A percentile compares a stretch with the other conserved stretches of the same genome.
Evolutionary conservation across 2,329 filamentous ascomycete species (phyloP).

Genomic region (Aspergillus flavus): DNA sequence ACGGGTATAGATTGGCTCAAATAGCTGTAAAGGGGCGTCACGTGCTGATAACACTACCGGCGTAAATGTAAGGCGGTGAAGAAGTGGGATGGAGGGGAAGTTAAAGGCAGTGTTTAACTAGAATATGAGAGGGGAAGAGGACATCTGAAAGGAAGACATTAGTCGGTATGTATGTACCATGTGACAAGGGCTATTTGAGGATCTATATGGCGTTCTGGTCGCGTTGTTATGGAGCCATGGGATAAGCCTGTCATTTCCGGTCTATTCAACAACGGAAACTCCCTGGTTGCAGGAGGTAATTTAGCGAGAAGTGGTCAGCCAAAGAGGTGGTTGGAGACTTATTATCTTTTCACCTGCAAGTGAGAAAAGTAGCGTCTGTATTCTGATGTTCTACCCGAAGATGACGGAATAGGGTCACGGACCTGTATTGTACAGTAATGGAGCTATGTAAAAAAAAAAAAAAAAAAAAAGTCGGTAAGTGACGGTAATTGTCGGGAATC

Average conservation of each 20-base stretch:
- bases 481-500: background rate
- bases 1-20: constrained; percentile 20
- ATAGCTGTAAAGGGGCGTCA: constrained; percentile 20
- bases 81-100: constrained; percentile 17
- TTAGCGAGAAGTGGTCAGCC: background rate
- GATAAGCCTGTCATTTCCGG: background rate
- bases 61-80: constrained; percentile 20
- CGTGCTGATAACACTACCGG: constrained; percentile 29
- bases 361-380: background rate
- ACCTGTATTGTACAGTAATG: background rate
- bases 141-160: background rate
- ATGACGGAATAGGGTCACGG: background rate
- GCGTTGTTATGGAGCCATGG: background rate
- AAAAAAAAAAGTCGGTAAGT: background rate
- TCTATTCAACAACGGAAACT: background rate
- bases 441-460: no score
- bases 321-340: background rate
- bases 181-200: background rate
- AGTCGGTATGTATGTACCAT: background rate
- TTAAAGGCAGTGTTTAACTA: background rate
- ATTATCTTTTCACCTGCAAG: background rate
- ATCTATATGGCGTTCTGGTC: background rate
- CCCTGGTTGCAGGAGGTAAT: background rate
- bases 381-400: background rate
- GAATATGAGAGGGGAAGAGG: background rate